Base-by-base conservation (phyloP, 1,284 basidiomycete species). In the Ganoderma multipileum region DNA sequence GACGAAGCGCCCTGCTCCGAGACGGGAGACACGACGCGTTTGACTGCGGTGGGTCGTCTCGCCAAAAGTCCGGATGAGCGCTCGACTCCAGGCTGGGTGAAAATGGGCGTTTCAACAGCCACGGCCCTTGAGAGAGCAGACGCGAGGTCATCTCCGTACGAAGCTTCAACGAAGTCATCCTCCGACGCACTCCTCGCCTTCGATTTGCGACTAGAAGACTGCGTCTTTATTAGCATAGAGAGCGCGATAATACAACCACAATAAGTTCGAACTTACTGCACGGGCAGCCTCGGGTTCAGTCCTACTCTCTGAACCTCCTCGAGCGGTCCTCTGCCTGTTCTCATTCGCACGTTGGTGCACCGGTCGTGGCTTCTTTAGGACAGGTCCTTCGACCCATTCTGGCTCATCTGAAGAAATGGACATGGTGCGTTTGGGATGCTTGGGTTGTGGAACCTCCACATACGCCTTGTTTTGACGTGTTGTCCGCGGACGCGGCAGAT, bases 101-200 rank as follows among this genome's bases (percentile, higher is more conserved):
- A 69, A 23, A 69, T 41, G 12, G 68, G 65, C 4, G 39, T 42
- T 8, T 20, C 16, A 8, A 14, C 14, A 20, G 36, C 58, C 38
- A 52, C 36, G 9, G 65, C 58, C 28, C 9, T 44, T 9, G n/a
- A n/a, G 8, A 68, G 33, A 36, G 61, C 68, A 12, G 23, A 28
- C 12, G 33, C 68, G 18, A 68, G 67, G 30, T 57, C 52, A 9
- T 20, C 23, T 12, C 65, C 60, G 55, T 66, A 66, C 23, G 52
- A 61, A 41, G 54, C 39, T 23, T 18, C 59, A 16, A 66, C 18
- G 50, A 42, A 52, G 42, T 59, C 57, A 6, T 39, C 65, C n/a
- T 28, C 30, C 41, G 42, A 39, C 16, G 20, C 28, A 16, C 26
- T 41, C 23, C 41, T 38, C 11, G 36, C 47, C 12, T 16, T 36